Evolutionary conservation across 306 rosid genomes (phyloP).

Genomic region (Senna siamea): DNA sequence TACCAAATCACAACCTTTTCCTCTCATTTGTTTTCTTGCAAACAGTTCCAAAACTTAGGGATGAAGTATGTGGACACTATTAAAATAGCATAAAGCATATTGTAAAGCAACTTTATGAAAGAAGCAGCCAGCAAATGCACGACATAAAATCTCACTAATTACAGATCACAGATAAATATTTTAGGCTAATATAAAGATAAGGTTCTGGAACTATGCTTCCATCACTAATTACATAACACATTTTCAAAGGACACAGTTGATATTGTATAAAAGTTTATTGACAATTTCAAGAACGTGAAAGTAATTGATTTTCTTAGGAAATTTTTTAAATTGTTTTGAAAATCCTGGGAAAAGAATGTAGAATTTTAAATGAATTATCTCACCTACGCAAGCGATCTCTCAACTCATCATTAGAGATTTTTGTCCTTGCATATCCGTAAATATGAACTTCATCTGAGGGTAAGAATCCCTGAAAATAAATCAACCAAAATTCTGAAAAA

Average conservation of each 20-base stretch:
- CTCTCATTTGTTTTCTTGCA: neutral
- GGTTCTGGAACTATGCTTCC: constrained; percentile 4
- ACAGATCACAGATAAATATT: neutral
- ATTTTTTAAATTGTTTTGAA: neutral
- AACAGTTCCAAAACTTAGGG: neutral
- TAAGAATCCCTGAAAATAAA: constrained; percentile 65
- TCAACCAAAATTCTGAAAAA: neutral
- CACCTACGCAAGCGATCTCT: constrained; percentile 71
- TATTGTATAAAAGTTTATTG: neutral
- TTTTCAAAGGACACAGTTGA: constrained; percentile 19
- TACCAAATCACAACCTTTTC: constrained; percentile 20
- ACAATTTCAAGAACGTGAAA: constrained; percentile 4
- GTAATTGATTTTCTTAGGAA: neutral
- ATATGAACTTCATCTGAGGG: constrained; percentile 70
- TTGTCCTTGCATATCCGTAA: constrained; percentile 89
- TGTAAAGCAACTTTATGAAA: constrained; percentile 10
- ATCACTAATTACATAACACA: constrained; percentile 14
- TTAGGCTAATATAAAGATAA: neutral
- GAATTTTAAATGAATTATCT: constrained; percentile 34
- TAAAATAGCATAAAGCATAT: neutral
- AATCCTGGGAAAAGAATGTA: neutral
- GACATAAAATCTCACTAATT: constrained; percentile 6
- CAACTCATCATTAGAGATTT: constrained; percentile 75
- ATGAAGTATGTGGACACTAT: neutral
- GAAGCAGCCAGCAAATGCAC: constrained; percentile 20